Percentiles rank a stretch among this genome's conserved stretches.
These are phyloP conservation scores for Kandelia obovata DNA, from an alignment of 345 rosid species.

Conservation along the genomic window DNA sequence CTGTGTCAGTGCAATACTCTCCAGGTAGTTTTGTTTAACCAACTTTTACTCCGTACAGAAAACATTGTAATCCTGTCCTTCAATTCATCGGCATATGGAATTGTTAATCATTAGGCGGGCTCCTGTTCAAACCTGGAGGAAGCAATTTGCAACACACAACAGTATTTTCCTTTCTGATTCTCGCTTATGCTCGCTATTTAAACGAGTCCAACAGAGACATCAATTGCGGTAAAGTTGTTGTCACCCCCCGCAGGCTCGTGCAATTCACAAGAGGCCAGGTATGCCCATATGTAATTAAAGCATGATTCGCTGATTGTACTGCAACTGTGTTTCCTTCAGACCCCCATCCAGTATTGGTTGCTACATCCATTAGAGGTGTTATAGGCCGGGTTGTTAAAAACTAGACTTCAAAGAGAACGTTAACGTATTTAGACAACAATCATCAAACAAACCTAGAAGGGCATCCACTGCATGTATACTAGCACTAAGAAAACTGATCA, in stretches of 20 bases:
- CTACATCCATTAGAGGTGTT: too few relatives aligned
- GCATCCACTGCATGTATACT: too few relatives aligned
- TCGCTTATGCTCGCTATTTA: slow-evolving; percentile 10
- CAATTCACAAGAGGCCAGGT: slow-evolving; percentile 22
- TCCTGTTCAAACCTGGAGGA: slow-evolving; percentile 33
- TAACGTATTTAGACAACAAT: neutral
- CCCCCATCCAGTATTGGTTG: too few relatives aligned
- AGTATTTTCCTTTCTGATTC: slow-evolving; percentile 22
- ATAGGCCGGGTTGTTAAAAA: too few relatives aligned
- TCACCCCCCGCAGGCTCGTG: slow-evolving; percentile 14
- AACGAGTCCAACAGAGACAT: slow-evolving; percentile 10
- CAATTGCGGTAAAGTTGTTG: slow-evolving; percentile 13
- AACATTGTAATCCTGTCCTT: too few relatives aligned
- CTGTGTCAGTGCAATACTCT: slow-evolving; percentile 36
- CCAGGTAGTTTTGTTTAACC: slow-evolving; percentile 32
- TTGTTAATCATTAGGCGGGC: slow-evolving; percentile 36
- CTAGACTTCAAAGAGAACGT: too few relatives aligned
- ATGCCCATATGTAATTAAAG: neutral
- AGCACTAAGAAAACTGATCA: too few relatives aligned
- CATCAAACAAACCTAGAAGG: neutral
- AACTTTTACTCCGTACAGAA: too few relatives aligned
- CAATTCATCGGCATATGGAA: too few relatives aligned
- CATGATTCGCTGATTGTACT: too few relatives aligned
- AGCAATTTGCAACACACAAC: slow-evolving; percentile 25
- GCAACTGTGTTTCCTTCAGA: too few relatives aligned